Evolutionary conservation across 2,329 filamentous ascomycete genomes (phyloP), one percentile per base, ranked within the genome.

Genomic region (Pseudopyricularia javanii): DNA sequence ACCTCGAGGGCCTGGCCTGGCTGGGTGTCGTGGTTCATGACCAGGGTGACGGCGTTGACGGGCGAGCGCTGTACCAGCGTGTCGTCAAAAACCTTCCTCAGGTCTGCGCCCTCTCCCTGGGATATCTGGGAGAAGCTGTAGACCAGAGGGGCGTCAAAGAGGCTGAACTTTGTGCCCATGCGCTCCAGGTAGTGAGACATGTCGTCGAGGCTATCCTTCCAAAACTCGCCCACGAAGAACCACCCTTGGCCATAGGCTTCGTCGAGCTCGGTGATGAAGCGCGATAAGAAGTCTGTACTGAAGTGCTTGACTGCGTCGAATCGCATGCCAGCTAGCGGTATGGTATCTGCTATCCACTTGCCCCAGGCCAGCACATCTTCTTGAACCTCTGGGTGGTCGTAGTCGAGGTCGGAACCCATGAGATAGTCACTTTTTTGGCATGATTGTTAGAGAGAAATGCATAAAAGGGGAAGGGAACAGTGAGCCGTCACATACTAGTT

Each of bases 231-330:
- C 1, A 69, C 66, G 45, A 68, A 64, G 52, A 68, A 68, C 66
- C 66, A 68, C 1, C 63, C 64, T 47, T 59, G 35, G 17, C 66
- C 65, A 30, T 72, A 69, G 0, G 64, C 66, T 45, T 70, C 68
- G 60, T 77, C 76, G 54, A 86, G 66, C 47, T 76, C 69, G 6
- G 70, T 68, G 50, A 87, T 75, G 66, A 86, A 86, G n/a, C 80
- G 73, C 43, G 73, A 74, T 32, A 83, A 74, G 61, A 88, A 88
- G n/a, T 73, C 70, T 54, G 78, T 76, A 28, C 79, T 83, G 65
- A 83, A 86, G 66, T 89, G 85, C 66, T 87, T 85, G 30, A 83
- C 80, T 12, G 85, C 85, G 63, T 89, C 85, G 50, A 88, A 75
- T 17, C 85, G 74, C 63, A 88, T 82, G 1, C 84, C 85, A 56